Conservation (phyloP, 345 rosid species). For the Corchorus capsularis region DNA sequence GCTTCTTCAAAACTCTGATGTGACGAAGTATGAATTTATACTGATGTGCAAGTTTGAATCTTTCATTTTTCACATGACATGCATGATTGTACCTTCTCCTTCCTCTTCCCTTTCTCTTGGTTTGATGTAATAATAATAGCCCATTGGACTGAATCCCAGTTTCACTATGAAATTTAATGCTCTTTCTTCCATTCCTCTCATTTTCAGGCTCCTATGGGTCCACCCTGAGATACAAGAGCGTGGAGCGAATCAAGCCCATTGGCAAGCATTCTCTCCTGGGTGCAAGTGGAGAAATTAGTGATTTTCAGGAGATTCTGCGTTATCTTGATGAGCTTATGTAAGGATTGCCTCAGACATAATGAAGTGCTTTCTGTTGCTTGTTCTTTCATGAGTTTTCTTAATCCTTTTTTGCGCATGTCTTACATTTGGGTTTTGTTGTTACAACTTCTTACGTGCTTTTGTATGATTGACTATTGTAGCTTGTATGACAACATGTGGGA, state of each 20-base stretch:
- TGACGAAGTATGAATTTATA: not conserved
- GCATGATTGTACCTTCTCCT: not conserved
- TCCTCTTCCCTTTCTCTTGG: not conserved
- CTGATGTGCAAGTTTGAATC: not conserved
- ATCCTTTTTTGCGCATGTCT: not conserved
- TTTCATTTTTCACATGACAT: not conserved
- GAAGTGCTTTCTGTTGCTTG: not conserved
- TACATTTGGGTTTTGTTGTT: not conserved
- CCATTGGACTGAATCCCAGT: not conserved
- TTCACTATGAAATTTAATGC: not conserved
- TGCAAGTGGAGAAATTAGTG: conserved; percentile 96
- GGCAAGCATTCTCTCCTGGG: conserved; percentile 98
- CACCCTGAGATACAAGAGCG: conserved; percentile 86
- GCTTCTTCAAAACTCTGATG: not conserved
- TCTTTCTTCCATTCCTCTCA: not conserved
- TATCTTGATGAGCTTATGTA: conserved; percentile 94
- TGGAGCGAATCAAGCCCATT: conserved; percentile 80
- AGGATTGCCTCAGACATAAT: conserved; percentile 19
- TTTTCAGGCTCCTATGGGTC: conserved; percentile 92
- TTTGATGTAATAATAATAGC: not conserved
- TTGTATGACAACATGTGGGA: conserved; percentile 99
- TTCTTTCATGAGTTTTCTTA: not conserved
- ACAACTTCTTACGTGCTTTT: conserved; percentile 18
- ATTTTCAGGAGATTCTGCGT: conserved; percentile 90
- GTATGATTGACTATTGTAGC: conserved; percentile 45